These are phyloP conservation scores for Lolium rigidum DNA, from an alignment of 176 grass and related monocot genomes.

Conservation along the genomic window DNA sequence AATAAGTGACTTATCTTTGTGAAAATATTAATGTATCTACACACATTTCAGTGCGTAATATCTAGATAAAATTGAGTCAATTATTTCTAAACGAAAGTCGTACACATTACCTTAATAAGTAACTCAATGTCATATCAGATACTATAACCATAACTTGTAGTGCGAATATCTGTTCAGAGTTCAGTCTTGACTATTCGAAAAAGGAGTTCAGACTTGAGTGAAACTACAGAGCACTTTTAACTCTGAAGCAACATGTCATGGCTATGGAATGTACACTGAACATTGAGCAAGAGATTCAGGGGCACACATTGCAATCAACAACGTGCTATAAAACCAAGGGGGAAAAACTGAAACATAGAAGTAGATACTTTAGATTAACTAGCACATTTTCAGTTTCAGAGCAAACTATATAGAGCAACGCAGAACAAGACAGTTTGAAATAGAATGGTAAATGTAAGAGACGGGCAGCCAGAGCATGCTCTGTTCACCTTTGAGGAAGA, in stretches of 20 bases:
- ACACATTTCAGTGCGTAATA: too few relatives aligned
- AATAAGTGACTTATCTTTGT: too few relatives aligned
- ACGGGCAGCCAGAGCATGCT: background rate
- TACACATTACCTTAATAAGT: background rate
- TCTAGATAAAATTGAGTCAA: too few relatives aligned
- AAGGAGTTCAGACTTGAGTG: background rate
- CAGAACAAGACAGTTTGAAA: background rate
- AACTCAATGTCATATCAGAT: background rate
- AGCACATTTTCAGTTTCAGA: constrained; percentile 23
- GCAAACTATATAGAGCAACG: background rate
- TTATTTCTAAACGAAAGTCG: too few relatives aligned
- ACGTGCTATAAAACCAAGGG: background rate
- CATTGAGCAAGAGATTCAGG: background rate
- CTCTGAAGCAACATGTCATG: background rate
- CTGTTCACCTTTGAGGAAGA: constrained; percentile 88
- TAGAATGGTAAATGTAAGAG: background rate
- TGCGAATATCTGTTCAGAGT: background rate
- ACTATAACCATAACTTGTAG: background rate
- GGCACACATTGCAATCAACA: background rate
- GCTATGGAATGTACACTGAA: background rate
- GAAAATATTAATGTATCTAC: too few relatives aligned
- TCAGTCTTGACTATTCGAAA: background rate
- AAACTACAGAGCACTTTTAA: background rate
- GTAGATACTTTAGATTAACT: background rate
- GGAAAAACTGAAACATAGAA: background rate